phyloP scores from a whole-genome alignment of 2,329 filamentous ascomycete species.

The Penicillium occitanis region DNA sequence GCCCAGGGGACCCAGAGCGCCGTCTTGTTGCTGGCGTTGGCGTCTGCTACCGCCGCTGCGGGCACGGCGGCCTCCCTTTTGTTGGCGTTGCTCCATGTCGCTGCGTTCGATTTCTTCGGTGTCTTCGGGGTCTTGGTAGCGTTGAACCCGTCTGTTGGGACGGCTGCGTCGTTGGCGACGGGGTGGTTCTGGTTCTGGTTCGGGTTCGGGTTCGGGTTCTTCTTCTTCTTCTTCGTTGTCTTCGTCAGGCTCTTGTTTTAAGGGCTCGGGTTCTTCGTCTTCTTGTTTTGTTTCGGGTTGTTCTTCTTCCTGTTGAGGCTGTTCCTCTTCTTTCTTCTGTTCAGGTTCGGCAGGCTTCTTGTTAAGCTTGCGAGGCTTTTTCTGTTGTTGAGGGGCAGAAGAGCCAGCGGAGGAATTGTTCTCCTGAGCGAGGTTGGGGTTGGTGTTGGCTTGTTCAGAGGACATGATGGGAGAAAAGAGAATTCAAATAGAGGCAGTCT shows the following conservation, averaged over 20 bases:
- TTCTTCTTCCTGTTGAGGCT: constrained; percentile 5
- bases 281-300: constrained; percentile 21
- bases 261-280: constrained; percentile 30
- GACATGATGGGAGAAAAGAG: constrained; percentile 16
- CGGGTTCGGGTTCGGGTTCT: constrained; percentile 43
- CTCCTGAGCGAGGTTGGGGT: constrained; percentile 16
- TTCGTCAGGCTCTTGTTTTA: constrained; percentile 20
- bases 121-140: constrained; percentile 41
- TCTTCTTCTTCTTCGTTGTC: constrained; percentile 23
- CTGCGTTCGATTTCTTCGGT: constrained; percentile 28
- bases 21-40: constrained; percentile 36
- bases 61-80: constrained; percentile 53
- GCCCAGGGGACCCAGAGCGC: constrained; percentile 48
- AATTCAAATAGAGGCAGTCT: not conserved
- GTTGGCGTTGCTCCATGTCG: constrained; percentile 52
- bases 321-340: not conserved
- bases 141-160: constrained; percentile 27
- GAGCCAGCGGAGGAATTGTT: constrained; percentile 14
- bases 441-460: constrained; percentile 17
- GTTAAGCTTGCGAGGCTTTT: constrained; percentile 34
- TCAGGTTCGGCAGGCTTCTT: constrained; percentile 28
- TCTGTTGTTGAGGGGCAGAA: constrained; percentile 24
- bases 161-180: constrained; percentile 21
- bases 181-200: constrained; percentile 46
- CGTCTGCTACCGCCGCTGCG: constrained; percentile 53